Base-by-base conservation (phyloP, 2,329 filamentous ascomycete genomes). In the Ascocoryne sarcoides region DNA sequence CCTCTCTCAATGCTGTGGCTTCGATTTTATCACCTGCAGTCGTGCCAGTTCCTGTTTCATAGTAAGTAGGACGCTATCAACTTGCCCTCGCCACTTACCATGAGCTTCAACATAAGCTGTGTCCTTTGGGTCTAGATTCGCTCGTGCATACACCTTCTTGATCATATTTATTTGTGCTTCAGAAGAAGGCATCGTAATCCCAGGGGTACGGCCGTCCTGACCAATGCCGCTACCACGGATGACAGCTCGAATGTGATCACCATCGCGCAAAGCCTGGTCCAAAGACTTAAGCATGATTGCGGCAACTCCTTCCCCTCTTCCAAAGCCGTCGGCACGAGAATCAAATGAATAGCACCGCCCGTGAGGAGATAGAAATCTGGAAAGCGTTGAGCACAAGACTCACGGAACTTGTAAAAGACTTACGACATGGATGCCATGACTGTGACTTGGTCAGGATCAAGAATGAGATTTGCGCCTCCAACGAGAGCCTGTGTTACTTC, bases 241-340 rank as follows among this genome's bases (percentile, higher is more conserved):
- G 4, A 71, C 53, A 4, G 63, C 64, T n/a, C 39, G 35, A 17
- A 45, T 42, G 15, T 32, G 34, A 26, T 45, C 43, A n/a, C 37
- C 33, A 16, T 45, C 43, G 23, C 36, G 17, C 12, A 45, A 26
- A 8, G 43, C 43, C 9, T 31, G 28, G 10, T 19, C 19, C 0
- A 70, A 49, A 1, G 52, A 41, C 26, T 51, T 49, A 7, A 49
- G 26, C 1, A 52, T 37, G 9, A 50, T 17, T 9, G 29, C 16
- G 0, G 68, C 47, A 32, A 36, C 23, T 15, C 46, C 69, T 47
- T 73, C 69, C 2, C 76, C 79, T 23, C 78, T 66, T 0, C 71
- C 76, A 51, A 82, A 84, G 1, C 79, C 80, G 42, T 75, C 71
- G n/a, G 75, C 79, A 21, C 46, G 3, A 67, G 64, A 18, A 63